A percentile compares a stretch with the other conserved stretches of the same genome.
These are phyloP conservation scores for Aspergillus wentii DNA, from an alignment of 495 filamentous ascomycete genomes.

Conservation along the genomic window DNA sequence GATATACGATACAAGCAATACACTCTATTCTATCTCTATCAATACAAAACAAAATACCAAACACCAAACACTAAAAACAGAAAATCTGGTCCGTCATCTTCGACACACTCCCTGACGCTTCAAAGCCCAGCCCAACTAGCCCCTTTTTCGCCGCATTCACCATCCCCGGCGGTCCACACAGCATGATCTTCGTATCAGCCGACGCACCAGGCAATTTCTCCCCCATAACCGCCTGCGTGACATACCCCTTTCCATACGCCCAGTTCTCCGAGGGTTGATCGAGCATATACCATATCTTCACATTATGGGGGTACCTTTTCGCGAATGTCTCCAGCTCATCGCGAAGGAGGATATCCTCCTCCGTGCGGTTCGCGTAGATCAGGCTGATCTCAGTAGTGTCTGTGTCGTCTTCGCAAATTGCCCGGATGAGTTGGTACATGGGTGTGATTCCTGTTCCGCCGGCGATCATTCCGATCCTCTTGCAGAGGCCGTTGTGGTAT, in stretches of 20 bases:
- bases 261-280: slow-evolving; percentile 25
- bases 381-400: slow-evolving; percentile 45
- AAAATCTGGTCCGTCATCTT: slow-evolving; percentile 39
- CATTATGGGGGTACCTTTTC: slow-evolving; percentile 28
- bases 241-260: slow-evolving; percentile 23
- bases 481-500: slow-evolving; percentile 29
- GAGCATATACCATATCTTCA: slow-evolving; percentile 44
- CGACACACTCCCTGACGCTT: slow-evolving; percentile 24
- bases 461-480: slow-evolving; percentile 43
- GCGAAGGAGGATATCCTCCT: slow-evolving; percentile 35
- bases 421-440: slow-evolving; percentile 49
- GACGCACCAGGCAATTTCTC: slow-evolving; percentile 17
- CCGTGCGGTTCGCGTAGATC: slow-evolving; percentile 41
- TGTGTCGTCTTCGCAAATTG: slow-evolving; percentile 44
- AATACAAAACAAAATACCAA: too few relatives aligned
- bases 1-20: too few relatives aligned
- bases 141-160: slow-evolving; percentile 33
- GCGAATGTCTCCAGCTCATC: slow-evolving; percentile 46
- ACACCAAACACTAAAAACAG: slow-evolving; percentile 32
- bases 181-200: slow-evolving; percentile 28
- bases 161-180: slow-evolving; percentile 40
- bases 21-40: too few relatives aligned
- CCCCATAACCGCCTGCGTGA: slow-evolving; percentile 17
- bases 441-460: slow-evolving; percentile 56
- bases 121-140: slow-evolving; percentile 26